A percentile compares a stretch with the other conserved stretches of the same genome.
phyloP scores from a whole-genome alignment of 2,329 filamentous ascomycete genomes.

The Pseudocercospora musae region DNA sequence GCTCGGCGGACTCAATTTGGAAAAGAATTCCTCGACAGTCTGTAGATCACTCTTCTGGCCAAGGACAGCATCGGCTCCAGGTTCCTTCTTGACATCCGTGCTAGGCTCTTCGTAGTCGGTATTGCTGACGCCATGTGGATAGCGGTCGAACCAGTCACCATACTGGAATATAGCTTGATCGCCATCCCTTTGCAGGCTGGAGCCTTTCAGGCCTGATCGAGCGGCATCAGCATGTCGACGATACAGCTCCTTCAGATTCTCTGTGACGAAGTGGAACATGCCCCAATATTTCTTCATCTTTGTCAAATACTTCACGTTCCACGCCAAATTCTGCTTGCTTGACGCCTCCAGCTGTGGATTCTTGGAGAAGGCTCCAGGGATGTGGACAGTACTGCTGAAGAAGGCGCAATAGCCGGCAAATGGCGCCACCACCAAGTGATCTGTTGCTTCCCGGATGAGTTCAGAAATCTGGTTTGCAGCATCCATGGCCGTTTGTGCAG shows the following conservation, averaged over 20 bases:
- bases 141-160: constrained; percentile 94
- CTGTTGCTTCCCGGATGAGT: constrained; percentile 74
- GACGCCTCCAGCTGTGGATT: constrained; percentile 70
- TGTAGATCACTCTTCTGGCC: constrained; percentile 87
- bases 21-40: constrained; percentile 92
- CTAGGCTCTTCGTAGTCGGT: constrained; percentile 75
- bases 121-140: constrained; percentile 85
- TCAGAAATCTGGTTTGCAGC: constrained; percentile 85
- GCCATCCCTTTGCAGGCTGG: constrained; percentile 41
- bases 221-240: constrained; percentile 79
- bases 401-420: constrained; percentile 96
- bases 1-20: constrained; percentile 65
- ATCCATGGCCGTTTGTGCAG: constrained; percentile 71
- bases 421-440: constrained; percentile 78
- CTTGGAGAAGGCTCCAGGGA: constrained; percentile 85
- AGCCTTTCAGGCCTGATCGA: constrained; percentile 53
- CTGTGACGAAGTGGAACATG: constrained; percentile 95
- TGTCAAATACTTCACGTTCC: constrained; percentile 83
- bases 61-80: constrained; percentile 80
- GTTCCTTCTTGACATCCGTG: constrained; percentile 65
- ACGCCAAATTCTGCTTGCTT: constrained; percentile 79
- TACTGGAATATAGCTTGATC: constrained; percentile 80
- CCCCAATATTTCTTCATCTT: constrained; percentile 99
- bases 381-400: constrained; percentile 88
- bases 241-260: constrained; percentile 87